Evolutionary conservation across 768 basidiomycete species (phyloP), one percentile per base, ranked within the genome.

Genomic region (Pholiota conissans): DNA sequence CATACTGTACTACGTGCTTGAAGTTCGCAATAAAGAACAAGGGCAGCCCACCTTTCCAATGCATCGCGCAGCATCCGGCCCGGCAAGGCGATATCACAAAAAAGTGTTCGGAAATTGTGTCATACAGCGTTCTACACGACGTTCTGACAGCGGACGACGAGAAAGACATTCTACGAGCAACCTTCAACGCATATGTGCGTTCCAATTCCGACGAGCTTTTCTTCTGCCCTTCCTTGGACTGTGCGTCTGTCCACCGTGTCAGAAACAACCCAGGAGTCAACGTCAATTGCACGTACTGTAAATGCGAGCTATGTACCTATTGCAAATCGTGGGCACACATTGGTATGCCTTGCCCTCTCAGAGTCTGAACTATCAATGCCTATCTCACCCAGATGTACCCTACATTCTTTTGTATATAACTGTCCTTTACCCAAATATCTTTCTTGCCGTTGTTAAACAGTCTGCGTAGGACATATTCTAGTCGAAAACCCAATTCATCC

Each of bases 181-280:
- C 78, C 2, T 81, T 85, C 61, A 58, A 76, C 7, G 61, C 74
- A 1, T 69, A 80, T 66, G 69, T 85, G 49, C 77, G 76, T 55
- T 61, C 68, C 10, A 71, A 67, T 28, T 65, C 73, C 0, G 63
- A 74, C 27, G 74, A 76, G n/a, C 77, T 77, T 60, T 78, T 77
- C 58, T 82, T 81, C 69, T 87, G 85, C 65, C 83, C 85, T 1
- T 76, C 80, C 2, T 70, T 78, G 3, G 71, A 78, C 50, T 87
- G 86, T 62, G 63, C 75, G 40, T 73, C 76, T 11, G 73, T 84
- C 16, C 83, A 83, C 65, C 66, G 72, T 22, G 57, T 60, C 13
- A 66, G 68, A 18, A 60, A 61, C 20, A 53, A 63, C 30, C 6
- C 7, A 22, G 68, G 67, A 5, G 57, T 68, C 18, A 66, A 64